These are phyloP conservation scores for Streptanthus diversifolius DNA, from an alignment of 345 rosid species.

Conservation along the genomic window DNA sequence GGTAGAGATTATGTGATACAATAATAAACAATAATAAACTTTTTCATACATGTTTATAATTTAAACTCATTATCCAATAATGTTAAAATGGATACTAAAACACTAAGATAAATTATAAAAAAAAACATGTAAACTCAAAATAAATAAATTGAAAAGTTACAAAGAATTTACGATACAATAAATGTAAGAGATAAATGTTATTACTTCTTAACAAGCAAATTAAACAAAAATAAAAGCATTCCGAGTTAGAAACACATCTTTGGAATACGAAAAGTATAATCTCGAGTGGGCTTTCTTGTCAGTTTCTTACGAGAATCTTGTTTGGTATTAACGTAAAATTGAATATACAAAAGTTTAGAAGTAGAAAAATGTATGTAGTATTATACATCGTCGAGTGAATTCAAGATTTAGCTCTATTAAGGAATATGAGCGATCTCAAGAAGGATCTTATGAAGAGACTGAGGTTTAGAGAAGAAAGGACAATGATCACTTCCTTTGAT, in stretches of 20 bases:
- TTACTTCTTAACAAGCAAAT: not conserved
- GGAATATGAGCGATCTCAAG: constrained; percentile 76
- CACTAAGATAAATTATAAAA: too few species aligned
- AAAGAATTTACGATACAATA: not conserved
- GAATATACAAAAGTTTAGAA: not conserved
- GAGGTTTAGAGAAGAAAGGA: constrained; percentile 94
- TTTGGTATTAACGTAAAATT: not conserved
- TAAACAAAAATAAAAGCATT: not conserved
- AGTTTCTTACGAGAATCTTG: not conserved
- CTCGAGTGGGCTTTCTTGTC: not conserved
- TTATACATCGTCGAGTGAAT: not conserved
- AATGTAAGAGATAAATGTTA: not conserved
- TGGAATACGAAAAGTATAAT: not conserved
- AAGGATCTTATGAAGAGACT: constrained; percentile 76
- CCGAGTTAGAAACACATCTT: not conserved
- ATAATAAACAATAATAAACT: too few species aligned
- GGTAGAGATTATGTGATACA: too few species aligned
- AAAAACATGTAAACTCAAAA: not conserved
- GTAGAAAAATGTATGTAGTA: not conserved
- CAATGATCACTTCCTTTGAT: constrained; percentile 95
- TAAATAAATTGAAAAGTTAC: not conserved
- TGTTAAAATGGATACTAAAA: too few species aligned
- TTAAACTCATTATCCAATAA: too few species aligned
- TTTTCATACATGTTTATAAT: too few species aligned
- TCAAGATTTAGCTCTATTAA: constrained; percentile 13